A percentile compares a stretch with the other conserved stretches of the same genome.
These are phyloP conservation scores for Trichosporon sp. DNA, from an alignment of 1,284 basidiomycete species.

Conservation along the genomic window DNA sequence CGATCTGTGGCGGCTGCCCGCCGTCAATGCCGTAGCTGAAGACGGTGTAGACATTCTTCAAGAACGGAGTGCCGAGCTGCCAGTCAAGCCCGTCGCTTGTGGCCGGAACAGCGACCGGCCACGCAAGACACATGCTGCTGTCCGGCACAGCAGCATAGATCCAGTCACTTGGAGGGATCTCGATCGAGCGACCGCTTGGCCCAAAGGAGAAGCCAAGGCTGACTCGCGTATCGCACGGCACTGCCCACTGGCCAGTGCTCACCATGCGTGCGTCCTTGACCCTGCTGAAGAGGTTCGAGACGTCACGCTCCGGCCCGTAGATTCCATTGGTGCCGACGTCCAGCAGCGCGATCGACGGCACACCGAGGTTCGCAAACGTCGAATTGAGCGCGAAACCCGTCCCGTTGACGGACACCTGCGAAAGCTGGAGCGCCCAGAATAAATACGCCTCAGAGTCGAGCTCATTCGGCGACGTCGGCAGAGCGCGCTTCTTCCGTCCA, in stretches of 20 bases:
- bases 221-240: constrained; percentile 66
- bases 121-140: constrained; percentile 68
- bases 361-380: constrained; percentile 59
- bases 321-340: constrained; percentile 75
- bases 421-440: constrained; percentile 69
- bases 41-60: constrained; percentile 73
- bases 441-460: constrained; percentile 54
- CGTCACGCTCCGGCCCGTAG: constrained; percentile 74
- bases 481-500: background rate
- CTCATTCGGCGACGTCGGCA: constrained; percentile 4
- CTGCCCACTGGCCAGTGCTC: constrained; percentile 64
- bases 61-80: constrained; percentile 76
- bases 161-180: constrained; percentile 73
- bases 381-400: constrained; percentile 57
- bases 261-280: constrained; percentile 68
- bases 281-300: constrained; percentile 59
- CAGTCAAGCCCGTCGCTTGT: constrained; percentile 75
- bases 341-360: constrained; percentile 64
- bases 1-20: constrained; percentile 38
- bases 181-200: constrained; percentile 52
- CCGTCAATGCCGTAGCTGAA: constrained; percentile 51
- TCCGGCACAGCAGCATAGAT: constrained; percentile 66
- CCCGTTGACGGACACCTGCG: constrained; percentile 60
- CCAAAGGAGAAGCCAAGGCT: constrained; percentile 70
- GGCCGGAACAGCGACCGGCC: constrained; percentile 66